Conservation (phyloP, 441 rosid species). For the Aquilaria agallochum region DNA sequence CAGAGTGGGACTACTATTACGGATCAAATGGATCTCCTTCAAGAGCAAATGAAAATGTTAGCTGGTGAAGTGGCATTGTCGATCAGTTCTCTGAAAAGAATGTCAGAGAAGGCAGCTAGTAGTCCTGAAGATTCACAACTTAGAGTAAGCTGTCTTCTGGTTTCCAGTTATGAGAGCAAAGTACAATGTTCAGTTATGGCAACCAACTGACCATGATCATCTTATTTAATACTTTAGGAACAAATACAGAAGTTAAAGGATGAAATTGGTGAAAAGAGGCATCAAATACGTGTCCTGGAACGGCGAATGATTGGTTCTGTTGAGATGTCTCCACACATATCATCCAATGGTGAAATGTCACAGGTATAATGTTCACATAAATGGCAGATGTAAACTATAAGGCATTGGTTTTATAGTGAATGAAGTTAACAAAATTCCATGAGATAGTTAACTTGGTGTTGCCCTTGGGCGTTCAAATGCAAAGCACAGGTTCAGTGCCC, state of each 20-base stretch:
- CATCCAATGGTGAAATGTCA: slow-evolving; percentile 54
- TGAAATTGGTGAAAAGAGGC: slow-evolving; percentile 83
- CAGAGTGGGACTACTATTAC: slow-evolving; percentile 68
- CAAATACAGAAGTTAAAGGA: slow-evolving; percentile 70
- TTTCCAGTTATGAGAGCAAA: no score
- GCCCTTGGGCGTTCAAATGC: no score
- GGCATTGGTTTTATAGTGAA: no score
- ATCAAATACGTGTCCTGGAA: slow-evolving; percentile 68
- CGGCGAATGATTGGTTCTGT: slow-evolving; percentile 75
- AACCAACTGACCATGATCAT: slow-evolving; percentile 11
- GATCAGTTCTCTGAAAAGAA: slow-evolving; percentile 74
- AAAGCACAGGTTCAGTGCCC: no score
- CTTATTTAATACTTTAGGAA: slow-evolving; percentile 42
- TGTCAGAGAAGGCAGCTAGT: slow-evolving; percentile 61
- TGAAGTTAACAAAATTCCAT: no score
- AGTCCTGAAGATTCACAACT: slow-evolving; percentile 64
- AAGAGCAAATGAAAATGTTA: slow-evolving; percentile 87
- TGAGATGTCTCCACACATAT: slow-evolving; percentile 38
- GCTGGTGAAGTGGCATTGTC: slow-evolving; percentile 92
- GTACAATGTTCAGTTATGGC: no score
- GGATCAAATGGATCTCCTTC: slow-evolving; percentile 96
- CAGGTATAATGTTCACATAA: slow-evolving; percentile 41
- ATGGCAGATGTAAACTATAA: background rate
- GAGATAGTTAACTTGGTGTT: no score
- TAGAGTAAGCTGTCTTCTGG: slow-evolving; percentile 36